Conservation (phyloP, 75 land plant species). For the Pinus tabuliformis region DNA sequence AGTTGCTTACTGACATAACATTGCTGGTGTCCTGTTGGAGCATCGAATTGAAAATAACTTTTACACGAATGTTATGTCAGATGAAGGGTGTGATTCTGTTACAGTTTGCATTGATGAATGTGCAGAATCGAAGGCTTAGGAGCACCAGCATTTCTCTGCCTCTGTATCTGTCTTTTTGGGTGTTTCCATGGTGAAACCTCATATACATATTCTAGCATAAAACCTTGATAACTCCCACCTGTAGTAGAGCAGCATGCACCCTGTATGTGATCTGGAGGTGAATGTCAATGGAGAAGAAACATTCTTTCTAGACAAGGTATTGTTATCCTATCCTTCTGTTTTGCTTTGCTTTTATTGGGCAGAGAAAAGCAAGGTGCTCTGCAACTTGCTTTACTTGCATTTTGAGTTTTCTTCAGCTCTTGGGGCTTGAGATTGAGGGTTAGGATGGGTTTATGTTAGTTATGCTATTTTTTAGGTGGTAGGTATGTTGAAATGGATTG, state of each 20-base stretch:
- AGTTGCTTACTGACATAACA: no score
- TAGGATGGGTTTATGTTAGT: no score
- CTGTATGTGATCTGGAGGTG: conserved; percentile 54
- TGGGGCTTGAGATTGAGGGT: no score
- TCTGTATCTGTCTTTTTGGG: background rate
- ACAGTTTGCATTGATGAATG: background rate
- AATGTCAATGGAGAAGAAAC: conserved; percentile 61
- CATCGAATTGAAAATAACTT: no score
- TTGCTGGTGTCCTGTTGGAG: no score
- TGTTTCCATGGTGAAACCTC: background rate
- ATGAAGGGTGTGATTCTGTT: no score
- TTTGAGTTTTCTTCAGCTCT: no score
- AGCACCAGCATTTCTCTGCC: background rate
- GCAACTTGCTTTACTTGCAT: no score
- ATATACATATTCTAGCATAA: background rate
- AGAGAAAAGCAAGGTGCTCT: no score
- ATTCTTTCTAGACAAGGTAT: conserved; percentile 60
- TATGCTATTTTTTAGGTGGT: no score
- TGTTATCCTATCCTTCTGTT: background rate
- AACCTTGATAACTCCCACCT: background rate
- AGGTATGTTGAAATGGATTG: background rate
- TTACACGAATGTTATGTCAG: no score
- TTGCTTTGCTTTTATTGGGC: no score
- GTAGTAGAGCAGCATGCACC: conserved; percentile 5
- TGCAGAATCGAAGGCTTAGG: background rate